phyloP scores from a whole-genome alignment of 805 yeast genomes.

The Pichia eremophila region DNA sequence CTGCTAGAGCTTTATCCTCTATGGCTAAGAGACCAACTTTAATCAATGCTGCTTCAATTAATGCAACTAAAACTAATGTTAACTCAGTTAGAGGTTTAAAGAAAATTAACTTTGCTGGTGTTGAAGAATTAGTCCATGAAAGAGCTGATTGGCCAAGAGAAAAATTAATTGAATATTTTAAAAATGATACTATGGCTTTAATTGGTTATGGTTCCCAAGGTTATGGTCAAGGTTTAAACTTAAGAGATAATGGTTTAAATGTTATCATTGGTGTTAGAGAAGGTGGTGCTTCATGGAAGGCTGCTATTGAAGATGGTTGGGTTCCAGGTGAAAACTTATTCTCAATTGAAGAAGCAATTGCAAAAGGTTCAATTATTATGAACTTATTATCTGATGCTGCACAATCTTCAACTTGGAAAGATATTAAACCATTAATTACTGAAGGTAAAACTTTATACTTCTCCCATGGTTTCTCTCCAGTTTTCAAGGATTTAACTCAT shows the following conservation, averaged over 20 bases:
- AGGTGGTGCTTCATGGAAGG: conserved; percentile 99
- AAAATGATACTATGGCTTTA: conserved; percentile 93
- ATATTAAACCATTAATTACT: conserved; percentile 83
- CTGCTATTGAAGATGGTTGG: conserved; percentile 99
- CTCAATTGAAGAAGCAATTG: conserved; percentile 87
- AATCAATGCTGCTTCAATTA: conserved; percentile 7
- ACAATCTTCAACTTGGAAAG: conserved; percentile 95
- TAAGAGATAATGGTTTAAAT: conserved; percentile 97
- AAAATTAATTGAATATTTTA: conserved; percentile 91
- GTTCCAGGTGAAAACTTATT: conserved; percentile 98
- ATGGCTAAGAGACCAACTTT: conserved; percentile 25
- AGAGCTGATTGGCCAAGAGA: conserved; percentile 99
- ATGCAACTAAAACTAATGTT: conserved; percentile 38
- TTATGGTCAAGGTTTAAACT: conserved; percentile 99
- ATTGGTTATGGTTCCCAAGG: conserved; percentile 99
- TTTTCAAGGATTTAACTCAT: conserved; percentile 93
- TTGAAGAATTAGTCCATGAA: conserved; percentile 92
- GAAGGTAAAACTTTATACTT: conserved; percentile 97
- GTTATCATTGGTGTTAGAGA: conserved; percentile 98
- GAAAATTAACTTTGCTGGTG: conserved; percentile 95
- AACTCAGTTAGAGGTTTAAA: conserved; percentile 81
- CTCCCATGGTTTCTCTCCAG: conserved; percentile 99
- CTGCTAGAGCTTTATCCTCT: conserved; percentile 52
- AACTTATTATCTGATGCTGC: conserved; percentile 98
- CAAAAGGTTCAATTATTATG: conserved; percentile 90